Conservation (phyloP, 305 asterid genomes). For the Rubia peregrina region DNA sequence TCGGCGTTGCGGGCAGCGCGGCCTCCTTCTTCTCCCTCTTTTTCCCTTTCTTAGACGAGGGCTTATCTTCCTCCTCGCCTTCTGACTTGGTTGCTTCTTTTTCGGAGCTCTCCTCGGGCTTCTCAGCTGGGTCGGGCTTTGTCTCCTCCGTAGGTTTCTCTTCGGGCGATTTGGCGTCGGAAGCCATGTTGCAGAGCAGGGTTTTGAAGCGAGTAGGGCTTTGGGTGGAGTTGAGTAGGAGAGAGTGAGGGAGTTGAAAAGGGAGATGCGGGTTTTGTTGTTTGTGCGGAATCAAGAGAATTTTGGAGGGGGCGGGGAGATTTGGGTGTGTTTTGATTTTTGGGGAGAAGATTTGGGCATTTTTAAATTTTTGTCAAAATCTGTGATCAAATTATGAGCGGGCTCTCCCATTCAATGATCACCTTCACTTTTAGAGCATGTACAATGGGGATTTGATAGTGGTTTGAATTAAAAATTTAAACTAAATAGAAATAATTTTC, state of each 20-base stretch:
- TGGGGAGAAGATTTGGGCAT: neutral
- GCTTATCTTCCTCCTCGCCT: conserved; percentile 23
- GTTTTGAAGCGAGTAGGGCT: neutral
- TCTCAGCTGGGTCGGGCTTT: conserved; percentile 3
- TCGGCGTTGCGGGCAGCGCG: conserved; percentile 40
- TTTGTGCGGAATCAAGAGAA: neutral
- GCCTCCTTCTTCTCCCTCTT: conserved; percentile 20
- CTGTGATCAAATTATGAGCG: conserved; percentile 3
- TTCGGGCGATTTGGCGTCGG: conserved; percentile 20
- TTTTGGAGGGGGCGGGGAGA: conserved; percentile 15
- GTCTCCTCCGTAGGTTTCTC: conserved; percentile 8
- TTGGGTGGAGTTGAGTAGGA: neutral
- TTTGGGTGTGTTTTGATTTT: neutral
- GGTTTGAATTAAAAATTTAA: no score
- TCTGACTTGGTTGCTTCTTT: conserved; percentile 18
- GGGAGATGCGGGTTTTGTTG: neutral
- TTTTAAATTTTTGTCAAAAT: conserved; percentile 19
- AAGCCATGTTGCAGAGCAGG: conserved; percentile 20
- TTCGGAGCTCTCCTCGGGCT: conserved; percentile 14
- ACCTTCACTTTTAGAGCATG: no score
- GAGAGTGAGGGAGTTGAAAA: neutral
- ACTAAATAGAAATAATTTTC: no score
- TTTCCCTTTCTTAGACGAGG: conserved; percentile 17
- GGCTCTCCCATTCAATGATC: conserved; percentile 2
- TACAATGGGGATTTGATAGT: no score